Percentiles rank a stretch among this genome's conserved stretches.
Evolutionary conservation across 148 eudicot species (phyloP).

Genomic region (Cornus suecica): DNA sequence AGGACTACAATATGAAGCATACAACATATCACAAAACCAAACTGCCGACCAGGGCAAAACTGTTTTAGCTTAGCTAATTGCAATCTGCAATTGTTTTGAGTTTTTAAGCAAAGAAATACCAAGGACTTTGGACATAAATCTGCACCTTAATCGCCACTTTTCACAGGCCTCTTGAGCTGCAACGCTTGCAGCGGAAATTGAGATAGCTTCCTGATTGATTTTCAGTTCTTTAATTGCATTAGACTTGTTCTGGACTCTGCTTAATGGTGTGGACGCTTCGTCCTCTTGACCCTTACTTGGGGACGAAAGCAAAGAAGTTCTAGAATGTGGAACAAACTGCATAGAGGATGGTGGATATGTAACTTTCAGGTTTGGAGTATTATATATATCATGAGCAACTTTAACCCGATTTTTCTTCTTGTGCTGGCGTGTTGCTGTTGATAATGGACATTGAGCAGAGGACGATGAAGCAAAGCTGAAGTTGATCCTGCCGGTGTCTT

Average conservation of each 20-base stretch:
- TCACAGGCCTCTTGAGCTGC: slow-evolving; percentile 91
- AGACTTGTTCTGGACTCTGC: slow-evolving; percentile 24
- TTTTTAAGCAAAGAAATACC: background rate
- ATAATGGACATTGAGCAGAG: slow-evolving; percentile 40
- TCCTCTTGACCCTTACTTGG: slow-evolving; percentile 32
- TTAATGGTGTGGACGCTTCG: slow-evolving; percentile 29
- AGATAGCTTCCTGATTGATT: slow-evolving; percentile 26
- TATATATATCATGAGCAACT: slow-evolving; percentile 41
- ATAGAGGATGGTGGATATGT: slow-evolving; percentile 43
- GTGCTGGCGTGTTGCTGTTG: slow-evolving; percentile 36
- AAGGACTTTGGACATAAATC: slow-evolving; percentile 7
- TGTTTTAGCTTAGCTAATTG: background rate
- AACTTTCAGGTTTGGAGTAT: slow-evolving; percentile 30
- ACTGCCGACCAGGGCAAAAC: background rate
- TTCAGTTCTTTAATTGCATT: slow-evolving; percentile 27
- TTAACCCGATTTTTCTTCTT: slow-evolving; percentile 68
- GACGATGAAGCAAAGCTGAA: slow-evolving; percentile 77
- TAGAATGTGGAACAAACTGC: slow-evolving; percentile 47
- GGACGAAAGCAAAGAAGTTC: slow-evolving; percentile 38
- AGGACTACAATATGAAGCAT: background rate
- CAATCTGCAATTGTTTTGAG: background rate
- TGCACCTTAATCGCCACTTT: slow-evolving; percentile 90
- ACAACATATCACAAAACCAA: slow-evolving; percentile 6
- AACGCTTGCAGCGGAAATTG: slow-evolving; percentile 48
- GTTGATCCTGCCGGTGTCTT: slow-evolving; percentile 33